phyloP scores from a whole-genome alignment of 192 early-diverging fungal species.

The Linnemannia hyalina region DNA sequence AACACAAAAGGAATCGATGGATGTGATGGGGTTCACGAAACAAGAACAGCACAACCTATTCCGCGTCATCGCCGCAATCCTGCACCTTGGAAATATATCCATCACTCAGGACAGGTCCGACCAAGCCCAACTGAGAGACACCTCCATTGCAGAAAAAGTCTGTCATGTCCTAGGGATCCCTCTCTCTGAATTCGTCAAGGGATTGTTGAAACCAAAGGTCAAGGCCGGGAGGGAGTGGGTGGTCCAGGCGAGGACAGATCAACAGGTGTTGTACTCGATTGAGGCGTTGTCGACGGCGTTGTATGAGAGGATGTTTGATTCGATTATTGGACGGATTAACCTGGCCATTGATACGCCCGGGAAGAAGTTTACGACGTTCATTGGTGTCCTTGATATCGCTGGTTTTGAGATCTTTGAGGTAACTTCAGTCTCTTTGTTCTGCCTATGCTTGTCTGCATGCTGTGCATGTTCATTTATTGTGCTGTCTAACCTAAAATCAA shows the following conservation, averaged over 20 bases:
- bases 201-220: constrained; percentile 89
- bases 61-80: constrained; percentile 85
- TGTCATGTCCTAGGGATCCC: constrained; percentile 96
- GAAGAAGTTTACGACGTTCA: constrained; percentile 84
- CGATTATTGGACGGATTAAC: constrained; percentile 92
- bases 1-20: constrained; percentile 76
- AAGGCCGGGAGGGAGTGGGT: constrained; percentile 98
- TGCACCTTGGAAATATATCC: constrained; percentile 95
- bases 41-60: constrained; percentile 89
- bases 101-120: constrained; percentile 85
- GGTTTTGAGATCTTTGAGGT: constrained; percentile 99
- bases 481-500: background rate
- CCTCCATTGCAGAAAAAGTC: constrained; percentile 83
- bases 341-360: constrained; percentile 73
- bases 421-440: constrained; percentile 12
- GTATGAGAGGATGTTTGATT: constrained; percentile 97
- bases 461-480: constrained; percentile 15
- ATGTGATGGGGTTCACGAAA: constrained; percentile 81
- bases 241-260: constrained; percentile 86
- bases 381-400: constrained; percentile 98
- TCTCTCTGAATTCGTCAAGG: constrained; percentile 87
- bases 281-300: constrained; percentile 93
- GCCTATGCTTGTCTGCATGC: background rate
- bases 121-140: constrained; percentile 86
- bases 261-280: constrained; percentile 89